Conservation (phyloP, 257 asterid species). For the Paulownia fortunei region DNA sequence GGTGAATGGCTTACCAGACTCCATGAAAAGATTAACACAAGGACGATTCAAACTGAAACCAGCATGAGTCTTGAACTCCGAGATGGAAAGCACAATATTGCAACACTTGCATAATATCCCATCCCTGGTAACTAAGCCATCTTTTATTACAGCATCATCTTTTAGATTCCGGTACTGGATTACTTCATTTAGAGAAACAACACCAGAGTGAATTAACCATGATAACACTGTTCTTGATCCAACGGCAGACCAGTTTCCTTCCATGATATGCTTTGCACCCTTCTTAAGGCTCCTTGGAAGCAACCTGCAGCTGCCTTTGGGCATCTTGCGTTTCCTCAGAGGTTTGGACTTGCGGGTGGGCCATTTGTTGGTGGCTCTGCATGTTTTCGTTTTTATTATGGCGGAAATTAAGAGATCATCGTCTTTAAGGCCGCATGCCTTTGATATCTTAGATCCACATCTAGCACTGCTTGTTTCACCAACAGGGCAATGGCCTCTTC, state of each 20-base stretch:
- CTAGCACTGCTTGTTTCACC: constrained; percentile 35
- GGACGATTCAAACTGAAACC: constrained; percentile 65
- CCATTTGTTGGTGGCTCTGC: constrained; percentile 53
- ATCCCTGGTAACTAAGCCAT: constrained; percentile 74
- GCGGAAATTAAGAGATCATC: constrained; percentile 88
- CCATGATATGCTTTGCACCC: constrained; percentile 67
- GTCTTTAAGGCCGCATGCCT: constrained; percentile 56
- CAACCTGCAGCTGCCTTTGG: constrained; percentile 86
- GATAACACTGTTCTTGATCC: constrained; percentile 80
- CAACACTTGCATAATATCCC: constrained; percentile 93
- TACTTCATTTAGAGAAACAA: constrained; percentile 66
- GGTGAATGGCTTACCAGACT: constrained; percentile 81
- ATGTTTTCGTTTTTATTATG: constrained; percentile 57
- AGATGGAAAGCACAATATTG: constrained; percentile 58
- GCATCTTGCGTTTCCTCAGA: constrained; percentile 62
- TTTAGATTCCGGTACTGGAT: constrained; percentile 74
- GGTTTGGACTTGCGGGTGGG: constrained; percentile 58
- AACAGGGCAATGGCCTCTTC: constrained; percentile 2
- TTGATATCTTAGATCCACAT: constrained; percentile 54
- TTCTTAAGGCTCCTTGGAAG: constrained; percentile 72
- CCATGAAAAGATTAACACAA: constrained; percentile 79
- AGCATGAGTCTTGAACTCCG: constrained; percentile 79
- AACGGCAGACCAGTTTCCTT: constrained; percentile 76
- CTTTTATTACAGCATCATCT: constrained; percentile 69
- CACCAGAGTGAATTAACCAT: constrained; percentile 85